A percentile compares a stretch with the other conserved stretches of the same genome.
phyloP scores from a whole-genome alignment of 2,329 filamentous ascomycete species.

The Teratosphaeriaceae sp. region DNA sequence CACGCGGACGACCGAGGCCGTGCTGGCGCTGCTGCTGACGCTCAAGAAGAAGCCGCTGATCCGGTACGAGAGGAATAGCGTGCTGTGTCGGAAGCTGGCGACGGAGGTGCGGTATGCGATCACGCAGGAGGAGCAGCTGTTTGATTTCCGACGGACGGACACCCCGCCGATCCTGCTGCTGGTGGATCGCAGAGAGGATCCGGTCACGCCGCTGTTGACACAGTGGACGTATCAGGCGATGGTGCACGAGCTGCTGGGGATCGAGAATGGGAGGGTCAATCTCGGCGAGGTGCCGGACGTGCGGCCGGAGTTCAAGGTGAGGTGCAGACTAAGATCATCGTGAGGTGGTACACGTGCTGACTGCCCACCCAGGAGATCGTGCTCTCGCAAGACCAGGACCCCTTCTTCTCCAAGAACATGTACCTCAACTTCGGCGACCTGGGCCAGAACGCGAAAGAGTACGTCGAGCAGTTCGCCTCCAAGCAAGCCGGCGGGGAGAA shows the following conservation, averaged over 20 bases:
- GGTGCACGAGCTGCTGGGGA: slow-evolving; percentile 93
- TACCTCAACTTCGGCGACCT: slow-evolving; percentile 95
- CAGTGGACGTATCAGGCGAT: slow-evolving; percentile 99
- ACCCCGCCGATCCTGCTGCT: slow-evolving; percentile 89
- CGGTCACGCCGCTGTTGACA: slow-evolving; percentile 85
- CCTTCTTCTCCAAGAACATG: slow-evolving; percentile 99
- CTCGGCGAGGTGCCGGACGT: slow-evolving; percentile 52
- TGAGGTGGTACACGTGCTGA: slow-evolving; percentile 5
- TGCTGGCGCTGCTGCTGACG: slow-evolving; percentile 75
- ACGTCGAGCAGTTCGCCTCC: slow-evolving; percentile 95
- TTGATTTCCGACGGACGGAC: slow-evolving; percentile 92
- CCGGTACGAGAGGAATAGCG: slow-evolving; percentile 84
- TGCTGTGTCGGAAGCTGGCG: slow-evolving; percentile 85
- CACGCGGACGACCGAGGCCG: slow-evolving; percentile 77
- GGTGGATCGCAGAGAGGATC: slow-evolving; percentile 86
- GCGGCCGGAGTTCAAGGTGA: slow-evolving; percentile 25
- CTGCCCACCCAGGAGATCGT: slow-evolving; percentile 66
- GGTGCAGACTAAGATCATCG: not conserved
- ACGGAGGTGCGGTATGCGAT: slow-evolving; percentile 89
- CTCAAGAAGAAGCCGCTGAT: slow-evolving; percentile 97
- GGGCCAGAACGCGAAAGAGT: slow-evolving; percentile 95
- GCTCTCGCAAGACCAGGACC: slow-evolving; percentile 91
- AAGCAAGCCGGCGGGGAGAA: slow-evolving; percentile 96
- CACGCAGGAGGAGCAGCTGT: slow-evolving; percentile 91
- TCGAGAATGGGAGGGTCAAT: slow-evolving; percentile 90